Evolutionary conservation across 495 filamentous ascomycete species (phyloP).

Genomic region (Hyaloscypha finlandica): DNA sequence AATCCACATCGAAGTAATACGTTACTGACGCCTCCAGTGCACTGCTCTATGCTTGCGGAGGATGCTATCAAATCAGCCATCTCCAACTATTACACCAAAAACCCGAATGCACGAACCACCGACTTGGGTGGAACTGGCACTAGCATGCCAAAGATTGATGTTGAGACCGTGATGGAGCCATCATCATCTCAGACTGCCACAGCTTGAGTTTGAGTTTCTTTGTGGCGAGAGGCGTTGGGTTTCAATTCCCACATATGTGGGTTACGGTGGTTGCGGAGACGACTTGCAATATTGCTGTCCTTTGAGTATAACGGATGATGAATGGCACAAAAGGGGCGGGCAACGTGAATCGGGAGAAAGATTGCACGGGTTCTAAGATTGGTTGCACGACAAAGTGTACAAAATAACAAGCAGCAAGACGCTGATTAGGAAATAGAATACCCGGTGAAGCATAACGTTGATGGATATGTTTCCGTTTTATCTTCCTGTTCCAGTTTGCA

Average conservation of each 20-base stretch:
- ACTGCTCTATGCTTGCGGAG: slow-evolving; percentile 99
- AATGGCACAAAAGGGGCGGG: background rate
- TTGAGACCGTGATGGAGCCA: slow-evolving; percentile 43
- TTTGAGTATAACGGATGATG: background rate
- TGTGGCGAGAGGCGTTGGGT: slow-evolving; percentile 10
- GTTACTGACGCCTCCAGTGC: slow-evolving; percentile 54
- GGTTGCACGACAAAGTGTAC: background rate
- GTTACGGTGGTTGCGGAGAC: background rate
- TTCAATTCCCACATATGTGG: background rate
- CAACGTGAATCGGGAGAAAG: background rate
- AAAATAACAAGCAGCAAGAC: background rate
- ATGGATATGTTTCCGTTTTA: background rate
- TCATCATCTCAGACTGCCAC: slow-evolving; percentile 22
- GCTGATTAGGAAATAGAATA: background rate
- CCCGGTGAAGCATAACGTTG: background rate
- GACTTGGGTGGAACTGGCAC: slow-evolving; percentile 72
- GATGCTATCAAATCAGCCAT: slow-evolving; percentile 99
- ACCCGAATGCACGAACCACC: slow-evolving; percentile 71
- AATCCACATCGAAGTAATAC: background rate
- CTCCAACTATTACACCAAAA: slow-evolving; percentile 96
- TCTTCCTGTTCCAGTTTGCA: background rate
- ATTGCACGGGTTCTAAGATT: background rate
- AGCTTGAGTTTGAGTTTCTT: slow-evolving; percentile 17
- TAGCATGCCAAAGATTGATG: slow-evolving; percentile 54
- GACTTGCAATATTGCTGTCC: background rate